phyloP scores from a whole-genome alignment of 805 yeast species.

The Danielozyma ontarioensis region DNA sequence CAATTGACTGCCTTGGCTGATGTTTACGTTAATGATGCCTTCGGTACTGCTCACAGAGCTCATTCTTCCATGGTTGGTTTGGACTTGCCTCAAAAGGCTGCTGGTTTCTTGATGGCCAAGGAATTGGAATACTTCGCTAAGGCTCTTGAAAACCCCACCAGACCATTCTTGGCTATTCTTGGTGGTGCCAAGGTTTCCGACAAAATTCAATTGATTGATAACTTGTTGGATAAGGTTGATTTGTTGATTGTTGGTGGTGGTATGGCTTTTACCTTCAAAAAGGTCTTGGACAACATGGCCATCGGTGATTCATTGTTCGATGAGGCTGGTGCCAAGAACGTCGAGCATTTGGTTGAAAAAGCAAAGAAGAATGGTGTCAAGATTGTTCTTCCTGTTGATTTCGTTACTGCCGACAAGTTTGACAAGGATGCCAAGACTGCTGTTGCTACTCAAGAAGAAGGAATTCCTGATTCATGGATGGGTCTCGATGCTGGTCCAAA shows the following conservation, averaged over 20 bases:
- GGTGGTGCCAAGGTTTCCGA: conserved; percentile 99
- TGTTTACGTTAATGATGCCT: conserved; percentile 96
- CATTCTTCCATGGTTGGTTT: conserved; percentile 99
- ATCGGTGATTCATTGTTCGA: conserved; percentile 94
- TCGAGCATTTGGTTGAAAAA: conserved; percentile 86
- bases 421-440: conserved; percentile 85
- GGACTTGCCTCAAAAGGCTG: conserved; percentile 91
- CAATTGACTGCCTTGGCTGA: conserved; percentile 91
- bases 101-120: conserved; percentile 98
- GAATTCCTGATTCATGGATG: conserved; percentile 93
- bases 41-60: conserved; percentile 99
- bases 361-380: conserved; percentile 95
- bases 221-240: conserved; percentile 93
- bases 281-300: conserved; percentile 75
- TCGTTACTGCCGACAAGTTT: conserved; percentile 92
- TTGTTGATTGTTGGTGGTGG: conserved; percentile 97
- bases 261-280: conserved; percentile 99
- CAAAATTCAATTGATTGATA: conserved; percentile 97
- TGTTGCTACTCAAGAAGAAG: conserved; percentile 79
- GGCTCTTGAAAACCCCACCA: conserved; percentile 95
- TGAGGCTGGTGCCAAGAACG: conserved; percentile 92
- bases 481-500: conserved; percentile 96
- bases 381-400: conserved; percentile 91
- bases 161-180: conserved; percentile 97
- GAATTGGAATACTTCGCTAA: conserved; percentile 96